phyloP scores from a whole-genome alignment of 192 early-diverging fungal genomes.

The Coemansia sp. region DNA sequence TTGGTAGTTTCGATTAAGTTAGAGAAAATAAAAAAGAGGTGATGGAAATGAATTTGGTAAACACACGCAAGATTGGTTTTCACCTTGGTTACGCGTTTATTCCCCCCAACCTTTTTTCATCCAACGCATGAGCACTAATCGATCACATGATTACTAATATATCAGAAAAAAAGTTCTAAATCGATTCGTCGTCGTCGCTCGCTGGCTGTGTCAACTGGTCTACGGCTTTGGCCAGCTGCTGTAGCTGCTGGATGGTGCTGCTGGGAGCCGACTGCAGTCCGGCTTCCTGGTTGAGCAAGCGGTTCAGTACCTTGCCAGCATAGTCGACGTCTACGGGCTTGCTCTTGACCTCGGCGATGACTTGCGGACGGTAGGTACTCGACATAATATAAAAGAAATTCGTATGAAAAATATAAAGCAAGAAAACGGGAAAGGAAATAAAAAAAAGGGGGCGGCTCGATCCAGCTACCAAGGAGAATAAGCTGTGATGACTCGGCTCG shows the following conservation, averaged over 20 bases:
- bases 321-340: slow-evolving; percentile 5
- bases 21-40: not conserved
- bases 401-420: too few species aligned
- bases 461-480: not conserved
- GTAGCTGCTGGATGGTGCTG: slow-evolving; percentile 35
- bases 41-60: not conserved
- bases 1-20: not conserved
- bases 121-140: not conserved
- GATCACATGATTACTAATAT: not conserved
- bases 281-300: slow-evolving; percentile 29
- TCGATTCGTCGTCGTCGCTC: not conserved
- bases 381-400: not conserved
- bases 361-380: slow-evolving; percentile 20
- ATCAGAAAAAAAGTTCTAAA: not conserved
- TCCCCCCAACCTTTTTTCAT: not conserved
- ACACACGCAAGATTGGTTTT: not conserved
- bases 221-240: slow-evolving; percentile 17
- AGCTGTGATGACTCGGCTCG: not conserved
- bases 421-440: not conserved
- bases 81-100: not conserved
- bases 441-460: not conserved
- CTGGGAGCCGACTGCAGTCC: slow-evolving; percentile 39
- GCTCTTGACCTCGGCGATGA: slow-evolving; percentile 28
- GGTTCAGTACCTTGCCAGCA: slow-evolving; percentile 13
- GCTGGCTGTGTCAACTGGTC: not conserved